Evolutionary conservation across 345 rosid genomes (phyloP).

Genomic region (Microthlaspi erraticum): DNA sequence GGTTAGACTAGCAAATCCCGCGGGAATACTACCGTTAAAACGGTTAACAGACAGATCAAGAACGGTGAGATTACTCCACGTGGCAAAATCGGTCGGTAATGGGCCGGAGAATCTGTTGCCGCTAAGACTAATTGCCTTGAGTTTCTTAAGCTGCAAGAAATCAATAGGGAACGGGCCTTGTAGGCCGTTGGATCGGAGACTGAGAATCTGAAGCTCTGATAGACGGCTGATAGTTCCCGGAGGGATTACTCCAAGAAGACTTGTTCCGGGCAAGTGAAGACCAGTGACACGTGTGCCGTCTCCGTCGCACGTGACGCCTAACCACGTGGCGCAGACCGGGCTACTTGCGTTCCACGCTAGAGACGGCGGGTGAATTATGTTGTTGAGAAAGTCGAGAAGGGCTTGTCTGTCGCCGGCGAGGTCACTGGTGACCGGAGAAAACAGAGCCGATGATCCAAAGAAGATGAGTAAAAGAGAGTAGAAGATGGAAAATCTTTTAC

Average conservation of each 20-base stretch:
- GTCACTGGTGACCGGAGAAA: slow-evolving; percentile 48
- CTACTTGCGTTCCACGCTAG: slow-evolving; percentile 66
- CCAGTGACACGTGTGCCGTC: slow-evolving; percentile 66
- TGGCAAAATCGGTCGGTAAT: slow-evolving; percentile 67
- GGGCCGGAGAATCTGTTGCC: slow-evolving; percentile 68
- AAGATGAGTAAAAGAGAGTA: slow-evolving; percentile 20
- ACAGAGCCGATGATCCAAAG: slow-evolving; percentile 23
- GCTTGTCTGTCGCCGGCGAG: slow-evolving; percentile 73
- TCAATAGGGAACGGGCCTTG: slow-evolving; percentile 73
- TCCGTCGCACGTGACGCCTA: slow-evolving; percentile 68
- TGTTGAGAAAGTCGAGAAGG: slow-evolving; percentile 66
- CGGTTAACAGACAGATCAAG: slow-evolving; percentile 65
- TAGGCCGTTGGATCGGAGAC: slow-evolving; percentile 77
- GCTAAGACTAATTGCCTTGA: slow-evolving; percentile 65
- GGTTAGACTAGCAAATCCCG: slow-evolving; percentile 57
- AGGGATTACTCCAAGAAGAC: slow-evolving; percentile 62
- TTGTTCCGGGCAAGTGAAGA: slow-evolving; percentile 73
- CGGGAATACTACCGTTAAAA: slow-evolving; percentile 73
- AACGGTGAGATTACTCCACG: slow-evolving; percentile 68
- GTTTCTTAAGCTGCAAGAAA: slow-evolving; percentile 61
- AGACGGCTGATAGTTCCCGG: slow-evolving; percentile 76
- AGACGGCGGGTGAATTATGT: slow-evolving; percentile 54
- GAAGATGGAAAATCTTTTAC: slow-evolving; percentile 16
- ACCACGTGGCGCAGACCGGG: slow-evolving; percentile 68
- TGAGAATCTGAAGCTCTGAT: slow-evolving; percentile 66